These are phyloP conservation scores for Aphanomyces astaci DNA, from an alignment of 352 stramenopile genomes.

Conservation along the genomic window DNA sequence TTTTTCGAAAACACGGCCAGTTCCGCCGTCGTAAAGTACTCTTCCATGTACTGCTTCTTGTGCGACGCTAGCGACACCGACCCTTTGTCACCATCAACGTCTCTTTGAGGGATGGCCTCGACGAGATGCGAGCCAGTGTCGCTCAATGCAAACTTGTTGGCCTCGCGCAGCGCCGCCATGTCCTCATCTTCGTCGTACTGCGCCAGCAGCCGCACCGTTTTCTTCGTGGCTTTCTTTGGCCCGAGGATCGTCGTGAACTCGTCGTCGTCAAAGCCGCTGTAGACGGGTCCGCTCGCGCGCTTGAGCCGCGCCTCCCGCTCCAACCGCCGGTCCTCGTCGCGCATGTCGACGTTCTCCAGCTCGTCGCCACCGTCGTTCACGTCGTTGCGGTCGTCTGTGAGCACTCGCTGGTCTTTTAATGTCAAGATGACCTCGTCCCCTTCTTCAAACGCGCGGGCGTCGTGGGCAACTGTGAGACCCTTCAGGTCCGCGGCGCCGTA, in stretches of 20 bases:
- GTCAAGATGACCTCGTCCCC: conserved; percentile 92
- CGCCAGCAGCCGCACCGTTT: conserved; percentile 40
- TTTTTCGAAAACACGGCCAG: conserved; percentile 77
- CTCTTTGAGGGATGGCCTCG: neutral
- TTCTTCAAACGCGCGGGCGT: conserved; percentile 76
- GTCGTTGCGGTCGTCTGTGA: conserved; percentile 73
- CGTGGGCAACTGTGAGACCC: conserved; percentile 88
- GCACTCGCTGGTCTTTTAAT: conserved; percentile 84
- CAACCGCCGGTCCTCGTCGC: conserved; percentile 50
- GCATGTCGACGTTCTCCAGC: conserved; percentile 80
- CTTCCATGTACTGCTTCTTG: conserved; percentile 40
- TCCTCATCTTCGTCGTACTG: conserved; percentile 89
- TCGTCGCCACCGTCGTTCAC: conserved; percentile 68
- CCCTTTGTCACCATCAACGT: neutral
- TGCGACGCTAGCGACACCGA: conserved; percentile 39
- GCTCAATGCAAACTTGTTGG: conserved; percentile 19
- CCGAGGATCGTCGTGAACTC: conserved; percentile 72
- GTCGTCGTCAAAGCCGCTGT: conserved; percentile 94
- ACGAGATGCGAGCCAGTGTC: conserved; percentile 2
- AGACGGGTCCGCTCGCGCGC: conserved; percentile 65
- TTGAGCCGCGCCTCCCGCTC: conserved; percentile 39
- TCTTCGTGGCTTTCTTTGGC: conserved; percentile 33
- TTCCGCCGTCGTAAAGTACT: conserved; percentile 83
- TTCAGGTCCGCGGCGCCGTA: conserved; percentile 75
- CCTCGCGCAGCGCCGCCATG: conserved; percentile 23